Evolutionary conservation across 495 filamentous ascomycete species (phyloP).

Genomic region (Neurospora hispaniola): DNA sequence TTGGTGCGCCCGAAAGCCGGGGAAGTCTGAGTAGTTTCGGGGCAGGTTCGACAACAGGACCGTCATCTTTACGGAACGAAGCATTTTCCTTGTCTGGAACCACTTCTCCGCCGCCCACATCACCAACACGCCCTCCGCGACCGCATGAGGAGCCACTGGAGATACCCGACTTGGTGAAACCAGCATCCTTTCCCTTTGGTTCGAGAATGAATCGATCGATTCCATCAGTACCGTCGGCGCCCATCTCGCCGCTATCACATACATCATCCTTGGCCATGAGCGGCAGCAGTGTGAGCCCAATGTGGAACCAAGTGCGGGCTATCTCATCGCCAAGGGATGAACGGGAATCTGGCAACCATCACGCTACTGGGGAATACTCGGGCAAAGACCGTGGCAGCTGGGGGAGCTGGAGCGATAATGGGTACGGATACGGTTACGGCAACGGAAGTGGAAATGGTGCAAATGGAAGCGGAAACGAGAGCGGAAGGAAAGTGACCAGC

Average conservation of each 20-base stretch:
- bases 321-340: neutral
- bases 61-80: conserved; percentile 14
- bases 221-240: conserved; percentile 5
- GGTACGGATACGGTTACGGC: neutral
- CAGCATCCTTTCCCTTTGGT: conserved; percentile 6
- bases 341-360: neutral
- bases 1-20: neutral
- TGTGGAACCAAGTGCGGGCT: neutral
- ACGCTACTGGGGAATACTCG: neutral
- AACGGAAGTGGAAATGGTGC: neutral
- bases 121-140: conserved; percentile 20
- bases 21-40: conserved; percentile 5
- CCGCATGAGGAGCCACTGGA: conserved; percentile 23
- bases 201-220: conserved; percentile 16
- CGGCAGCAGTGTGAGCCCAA: conserved; percentile 2
- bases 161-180: conserved; percentile 21
- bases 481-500: neutral
- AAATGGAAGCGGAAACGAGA: neutral
- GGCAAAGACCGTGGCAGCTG: neutral
- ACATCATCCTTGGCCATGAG: conserved; percentile 1
- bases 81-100: neutral
- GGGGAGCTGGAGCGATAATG: neutral
- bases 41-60: conserved; percentile 2
- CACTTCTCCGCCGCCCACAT: conserved; percentile 3
- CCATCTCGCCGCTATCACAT: neutral